Evolutionary conservation across 2,329 filamentous ascomycete genomes (phyloP), one percentile per base, ranked within the genome.

Genomic region (Ophiosphaerella herpotricha): DNA sequence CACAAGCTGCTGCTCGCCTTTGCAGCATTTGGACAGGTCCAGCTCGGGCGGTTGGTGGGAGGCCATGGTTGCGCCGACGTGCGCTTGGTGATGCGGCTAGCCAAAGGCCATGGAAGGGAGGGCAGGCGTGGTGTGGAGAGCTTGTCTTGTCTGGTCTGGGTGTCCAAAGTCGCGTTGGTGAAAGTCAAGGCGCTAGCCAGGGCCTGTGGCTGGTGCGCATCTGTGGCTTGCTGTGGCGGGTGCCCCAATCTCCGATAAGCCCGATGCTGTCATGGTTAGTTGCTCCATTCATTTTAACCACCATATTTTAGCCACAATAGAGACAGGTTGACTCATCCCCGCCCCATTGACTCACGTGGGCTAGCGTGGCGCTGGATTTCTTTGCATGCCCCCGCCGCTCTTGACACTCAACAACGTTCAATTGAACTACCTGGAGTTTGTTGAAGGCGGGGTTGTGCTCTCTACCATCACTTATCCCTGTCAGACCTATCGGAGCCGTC

Each of bases 1-100:
- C 89, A 96, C 82, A 67, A 97, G 80, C 70, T 88, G 82, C 67
- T 84, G 83, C 73, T 93, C 86, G 76, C 90, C 90, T 65, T 84
- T 87, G 67, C 97, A 82, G 77, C 90, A 95, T 71, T 89, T 86
- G 75, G 91, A 88, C 75, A 97, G 81, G 69, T 91, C 85, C 69
- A 92, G 90, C 72, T 83, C 80, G 57, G 62, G 52, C 38, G 60
- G 55, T 54, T 57, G 59, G 32, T 61, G 54, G 43, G 71, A 62
- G 48, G 72, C 67, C 72, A 74, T 74, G 60, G 50, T 63, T 55
- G 69, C 71, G 68, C 70, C 64, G 53, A 52, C 55, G 52, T 71
- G 70, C 69, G 71, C 69, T 59, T 55, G 39, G 37, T 39, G n/a
- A 24, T 32, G 39, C 53, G 55, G 56, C 57, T 69, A 70, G 47